Conservation (phyloP, 2,329 filamentous ascomycete species). For the Ophiocordyceps polyrhachis-furcata region DNA sequence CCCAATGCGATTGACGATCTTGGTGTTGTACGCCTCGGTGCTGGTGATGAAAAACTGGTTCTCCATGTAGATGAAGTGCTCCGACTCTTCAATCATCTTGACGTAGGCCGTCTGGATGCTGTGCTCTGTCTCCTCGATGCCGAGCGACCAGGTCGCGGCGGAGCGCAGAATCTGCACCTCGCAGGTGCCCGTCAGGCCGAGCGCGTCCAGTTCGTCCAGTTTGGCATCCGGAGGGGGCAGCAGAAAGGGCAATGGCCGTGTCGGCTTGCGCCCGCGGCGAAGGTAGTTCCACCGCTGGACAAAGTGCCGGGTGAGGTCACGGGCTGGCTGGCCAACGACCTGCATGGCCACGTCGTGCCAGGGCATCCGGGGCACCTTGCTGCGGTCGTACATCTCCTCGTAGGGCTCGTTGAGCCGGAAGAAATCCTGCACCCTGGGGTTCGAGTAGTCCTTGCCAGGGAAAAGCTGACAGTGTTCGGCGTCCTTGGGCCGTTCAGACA, state of each 20-base stretch:
- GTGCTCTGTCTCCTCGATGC: constrained; percentile 71
- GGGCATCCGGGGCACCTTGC: constrained; percentile 78
- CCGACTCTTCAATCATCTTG: constrained; percentile 83
- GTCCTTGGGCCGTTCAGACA: constrained; percentile 56
- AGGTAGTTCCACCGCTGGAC: constrained; percentile 98
- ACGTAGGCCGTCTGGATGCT: constrained; percentile 94
- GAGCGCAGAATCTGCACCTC: constrained; percentile 93
- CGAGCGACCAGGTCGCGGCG: constrained; percentile 78
- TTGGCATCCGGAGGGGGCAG: constrained; percentile 87
- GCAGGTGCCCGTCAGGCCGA: constrained; percentile 83
- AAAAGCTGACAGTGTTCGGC: constrained; percentile 90
- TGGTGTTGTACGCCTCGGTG: constrained; percentile 70
- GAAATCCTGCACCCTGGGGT: constrained; percentile 88
- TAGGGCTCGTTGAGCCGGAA: constrained; percentile 86
- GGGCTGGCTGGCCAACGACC: constrained; percentile 83
- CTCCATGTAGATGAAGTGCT: constrained; percentile 97
- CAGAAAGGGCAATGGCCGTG: constrained; percentile 80
- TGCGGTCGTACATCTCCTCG: constrained; percentile 96
- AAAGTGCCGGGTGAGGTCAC: constrained; percentile 88
- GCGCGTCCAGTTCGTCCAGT: constrained; percentile 62
- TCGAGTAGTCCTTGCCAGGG: constrained; percentile 97
- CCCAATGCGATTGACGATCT: constrained; percentile 82
- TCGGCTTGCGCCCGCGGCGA: constrained; percentile 78
- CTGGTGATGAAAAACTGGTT: constrained; percentile 98
- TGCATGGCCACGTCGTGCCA: constrained; percentile 99